phyloP scores from a whole-genome alignment of 192 early-diverging fungal species.

The Spinellus fusiger region DNA sequence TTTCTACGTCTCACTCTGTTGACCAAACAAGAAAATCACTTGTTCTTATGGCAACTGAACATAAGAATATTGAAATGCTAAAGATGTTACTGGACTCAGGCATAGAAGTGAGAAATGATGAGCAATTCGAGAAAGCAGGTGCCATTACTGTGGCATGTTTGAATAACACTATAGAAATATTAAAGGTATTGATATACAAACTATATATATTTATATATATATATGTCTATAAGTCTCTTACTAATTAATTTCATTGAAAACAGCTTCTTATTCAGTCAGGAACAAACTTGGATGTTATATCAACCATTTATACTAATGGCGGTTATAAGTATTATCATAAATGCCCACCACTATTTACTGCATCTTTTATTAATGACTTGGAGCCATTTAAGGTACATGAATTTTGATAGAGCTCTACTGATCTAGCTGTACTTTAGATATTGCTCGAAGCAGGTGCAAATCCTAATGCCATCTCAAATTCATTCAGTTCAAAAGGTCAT shows the following conservation, averaged over 20 bases:
- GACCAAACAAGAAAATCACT: constrained; percentile 2
- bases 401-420: not conserved
- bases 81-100: constrained; percentile 17
- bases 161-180: not conserved
- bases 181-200: constrained; percentile 10
- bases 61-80: constrained; percentile 2
- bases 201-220: too few species aligned
- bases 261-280: not conserved
- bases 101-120: constrained; percentile 21
- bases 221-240: too few species aligned
- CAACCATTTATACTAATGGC: not conserved
- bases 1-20: not conserved
- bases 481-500: not conserved
- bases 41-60: constrained; percentile 6
- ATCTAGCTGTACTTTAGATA: not conserved
- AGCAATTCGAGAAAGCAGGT: constrained; percentile 12
- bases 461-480: not conserved
- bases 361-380: not conserved
- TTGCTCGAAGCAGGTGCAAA: constrained; percentile 7
- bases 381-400: constrained; percentile 9
- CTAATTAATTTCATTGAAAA: too few species aligned
- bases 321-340: not conserved
- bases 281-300: not conserved
- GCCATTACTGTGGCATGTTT: constrained; percentile 35
- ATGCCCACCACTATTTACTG: not conserved